Conservation (phyloP, 768 basidiomycete genomes). For the Mycena belliarum region DNA sequence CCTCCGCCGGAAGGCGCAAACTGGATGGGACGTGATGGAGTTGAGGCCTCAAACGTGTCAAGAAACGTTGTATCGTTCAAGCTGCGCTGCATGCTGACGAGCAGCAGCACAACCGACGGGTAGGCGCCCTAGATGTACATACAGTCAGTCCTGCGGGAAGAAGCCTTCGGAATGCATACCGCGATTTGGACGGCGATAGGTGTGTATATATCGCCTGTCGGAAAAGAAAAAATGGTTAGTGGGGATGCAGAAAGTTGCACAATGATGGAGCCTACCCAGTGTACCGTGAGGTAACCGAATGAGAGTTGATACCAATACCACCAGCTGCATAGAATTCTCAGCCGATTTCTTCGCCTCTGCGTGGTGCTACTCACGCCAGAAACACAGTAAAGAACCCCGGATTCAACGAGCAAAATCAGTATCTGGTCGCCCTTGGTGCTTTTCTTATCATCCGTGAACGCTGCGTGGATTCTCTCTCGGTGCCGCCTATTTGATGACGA, state of each 20-base stretch:
- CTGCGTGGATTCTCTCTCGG: not conserved
- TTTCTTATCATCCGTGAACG: not conserved
- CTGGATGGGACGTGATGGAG: not conserved
- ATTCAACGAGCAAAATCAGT: not conserved
- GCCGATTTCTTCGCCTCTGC: not conserved
- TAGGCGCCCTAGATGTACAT: slow-evolving; percentile 5
- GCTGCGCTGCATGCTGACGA: not conserved
- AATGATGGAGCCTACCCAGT: not conserved
- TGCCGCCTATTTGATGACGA: not conserved
- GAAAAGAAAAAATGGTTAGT: not conserved
- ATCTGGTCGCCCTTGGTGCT: not conserved
- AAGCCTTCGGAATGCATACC: not conserved
- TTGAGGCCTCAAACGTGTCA: not conserved
- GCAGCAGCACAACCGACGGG: slow-evolving; percentile 2
- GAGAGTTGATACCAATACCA: not conserved
- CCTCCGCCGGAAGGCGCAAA: not conserved
- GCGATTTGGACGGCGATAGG: slow-evolving; percentile 9
- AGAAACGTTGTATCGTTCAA: not conserved
- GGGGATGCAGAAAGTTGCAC: no score
- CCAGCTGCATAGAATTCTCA: not conserved
- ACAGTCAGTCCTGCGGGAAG: not conserved
- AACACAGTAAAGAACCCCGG: not conserved
- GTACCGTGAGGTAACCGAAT: slow-evolving; percentile 2
- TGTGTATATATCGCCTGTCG: not conserved
- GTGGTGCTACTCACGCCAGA: not conserved